Evolutionary conservation across 2,329 filamentous ascomycete species (phyloP).

Genomic region (Teratosphaeria zuluensis): DNA sequence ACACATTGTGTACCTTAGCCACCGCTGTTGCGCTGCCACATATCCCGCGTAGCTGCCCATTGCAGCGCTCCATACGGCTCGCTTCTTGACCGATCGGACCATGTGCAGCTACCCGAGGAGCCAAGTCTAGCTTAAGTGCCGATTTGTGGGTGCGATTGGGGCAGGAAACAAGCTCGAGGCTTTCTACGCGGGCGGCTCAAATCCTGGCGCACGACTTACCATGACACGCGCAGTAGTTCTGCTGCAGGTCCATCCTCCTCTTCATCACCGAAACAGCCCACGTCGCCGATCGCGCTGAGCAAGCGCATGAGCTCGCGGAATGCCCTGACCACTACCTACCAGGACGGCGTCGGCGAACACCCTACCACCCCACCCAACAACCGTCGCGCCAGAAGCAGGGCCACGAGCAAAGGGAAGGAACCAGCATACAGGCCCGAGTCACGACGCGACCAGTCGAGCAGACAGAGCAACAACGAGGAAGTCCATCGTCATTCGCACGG

Average conservation of each 20-base stretch:
- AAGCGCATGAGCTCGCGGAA: slow-evolving; percentile 7
- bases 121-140: not conserved
- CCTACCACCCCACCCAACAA: slow-evolving; percentile 6
- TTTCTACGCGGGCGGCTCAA: not conserved
- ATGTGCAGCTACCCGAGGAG: not conserved
- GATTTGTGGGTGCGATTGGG: not conserved
- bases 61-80: not conserved
- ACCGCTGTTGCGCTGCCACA: not conserved
- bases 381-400: not conserved
- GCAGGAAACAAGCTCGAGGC: not conserved
- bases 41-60: not conserved
- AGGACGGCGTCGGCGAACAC: slow-evolving; percentile 3
- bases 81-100: not conserved
- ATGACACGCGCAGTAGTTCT: slow-evolving; percentile 2
- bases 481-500: slow-evolving; percentile 59
- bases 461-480: not conserved
- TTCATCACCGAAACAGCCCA: slow-evolving; percentile 1
- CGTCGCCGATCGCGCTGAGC: slow-evolving; percentile 2
- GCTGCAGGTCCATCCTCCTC: not conserved
- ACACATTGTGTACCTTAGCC: not conserved
- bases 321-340: slow-evolving; percentile 3
- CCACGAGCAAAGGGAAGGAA: slow-evolving; percentile 10
- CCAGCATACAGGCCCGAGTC: slow-evolving; percentile 1
- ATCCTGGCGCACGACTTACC: not conserved
- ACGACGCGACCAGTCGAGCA: slow-evolving; percentile 2